Conservation (phyloP, 352 stramenopile genomes). For the Phytophthora cactorum region DNA sequence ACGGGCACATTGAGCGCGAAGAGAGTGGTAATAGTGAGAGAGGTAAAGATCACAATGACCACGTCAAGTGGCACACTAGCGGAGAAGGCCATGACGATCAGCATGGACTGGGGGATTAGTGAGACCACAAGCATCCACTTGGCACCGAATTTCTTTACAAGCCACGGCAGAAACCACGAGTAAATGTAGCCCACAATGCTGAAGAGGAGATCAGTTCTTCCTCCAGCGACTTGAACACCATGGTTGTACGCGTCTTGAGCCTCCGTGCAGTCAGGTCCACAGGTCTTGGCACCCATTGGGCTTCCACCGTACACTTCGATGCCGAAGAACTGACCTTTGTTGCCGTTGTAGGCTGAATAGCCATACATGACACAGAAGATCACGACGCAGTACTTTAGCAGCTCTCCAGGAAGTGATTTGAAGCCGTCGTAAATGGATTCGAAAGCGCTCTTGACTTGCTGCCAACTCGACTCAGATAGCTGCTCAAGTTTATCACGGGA, state of each 20-base stretch:
- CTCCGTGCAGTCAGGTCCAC: slow-evolving; percentile 34
- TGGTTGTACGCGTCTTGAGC: slow-evolving; percentile 49
- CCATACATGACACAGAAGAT: slow-evolving; percentile 56
- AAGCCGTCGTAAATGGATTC: slow-evolving; percentile 45
- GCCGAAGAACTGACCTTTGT: slow-evolving; percentile 43
- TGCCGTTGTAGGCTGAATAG: slow-evolving; percentile 57
- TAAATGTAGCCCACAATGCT: slow-evolving; percentile 48
- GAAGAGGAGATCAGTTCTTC: slow-evolving; percentile 45
- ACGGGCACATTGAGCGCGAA: slow-evolving; percentile 28
- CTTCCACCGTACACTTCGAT: slow-evolving; percentile 26
- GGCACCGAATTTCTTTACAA: slow-evolving; percentile 42
- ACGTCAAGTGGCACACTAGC: slow-evolving; percentile 23
- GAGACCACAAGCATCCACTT: slow-evolving; percentile 26
- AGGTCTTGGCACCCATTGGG: slow-evolving; percentile 24
- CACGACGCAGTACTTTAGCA: slow-evolving; percentile 54
- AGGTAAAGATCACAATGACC: slow-evolving; percentile 20
- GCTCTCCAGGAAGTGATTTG: slow-evolving; percentile 38
- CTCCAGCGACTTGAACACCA: slow-evolving; percentile 36
- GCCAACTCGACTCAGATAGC: slow-evolving; percentile 5
- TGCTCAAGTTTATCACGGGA: slow-evolving; percentile 21
- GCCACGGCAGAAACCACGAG: slow-evolving; percentile 48
- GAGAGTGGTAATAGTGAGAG: slow-evolving; percentile 24
- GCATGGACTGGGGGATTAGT: slow-evolving; percentile 22
- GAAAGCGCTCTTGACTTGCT: slow-evolving; percentile 28
- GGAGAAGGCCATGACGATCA: slow-evolving; percentile 24